phyloP scores from a whole-genome alignment of 495 filamentous ascomycete species.

The Massariosphaeria phaeospora region DNA sequence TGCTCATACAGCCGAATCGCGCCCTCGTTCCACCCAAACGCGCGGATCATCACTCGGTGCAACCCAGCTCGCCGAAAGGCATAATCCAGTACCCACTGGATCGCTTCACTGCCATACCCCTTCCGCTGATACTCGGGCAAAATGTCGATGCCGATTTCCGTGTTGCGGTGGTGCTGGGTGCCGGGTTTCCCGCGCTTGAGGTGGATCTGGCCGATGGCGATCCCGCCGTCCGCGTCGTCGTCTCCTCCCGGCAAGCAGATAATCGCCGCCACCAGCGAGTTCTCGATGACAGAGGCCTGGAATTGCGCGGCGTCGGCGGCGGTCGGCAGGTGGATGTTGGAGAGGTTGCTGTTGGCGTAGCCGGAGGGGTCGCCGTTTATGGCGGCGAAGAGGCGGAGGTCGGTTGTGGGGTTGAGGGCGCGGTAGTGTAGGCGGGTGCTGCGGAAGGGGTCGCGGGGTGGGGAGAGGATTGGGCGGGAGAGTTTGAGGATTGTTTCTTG shows the following conservation, averaged over 20 bases:
- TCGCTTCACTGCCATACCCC: conserved; percentile 53
- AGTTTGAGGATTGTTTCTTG: too few species aligned
- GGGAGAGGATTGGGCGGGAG: too few species aligned
- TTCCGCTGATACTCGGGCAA: conserved; percentile 40
- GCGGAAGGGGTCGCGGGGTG: conserved; percentile 20
- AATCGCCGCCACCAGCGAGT: conserved; percentile 41
- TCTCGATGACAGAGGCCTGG: conserved; percentile 30
- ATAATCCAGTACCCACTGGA: conserved; percentile 49
- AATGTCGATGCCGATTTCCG: conserved; percentile 44
- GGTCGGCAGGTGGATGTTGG: conserved; percentile 21
- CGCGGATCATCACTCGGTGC: conserved; percentile 45
- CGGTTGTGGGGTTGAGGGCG: conserved; percentile 8
- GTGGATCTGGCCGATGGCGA: conserved; percentile 34
- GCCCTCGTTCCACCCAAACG: conserved; percentile 45
- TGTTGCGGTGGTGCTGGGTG: conserved; percentile 43
- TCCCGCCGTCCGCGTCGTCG: not conserved
- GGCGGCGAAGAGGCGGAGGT: conserved; percentile 43
- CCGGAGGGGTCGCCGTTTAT: conserved; percentile 42
- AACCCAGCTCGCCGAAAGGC: conserved; percentile 45
- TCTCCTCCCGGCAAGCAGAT: conserved; percentile 37
- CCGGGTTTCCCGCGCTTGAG: conserved; percentile 22
- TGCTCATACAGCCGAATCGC: conserved; percentile 45
- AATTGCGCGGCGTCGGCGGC: conserved; percentile 25
- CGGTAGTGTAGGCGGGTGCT: conserved; percentile 40
- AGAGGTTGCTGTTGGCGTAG: conserved; percentile 28